Conservation (phyloP, 2,329 filamentous ascomycete genomes). For the Diaporthe ilicicola region DNA sequence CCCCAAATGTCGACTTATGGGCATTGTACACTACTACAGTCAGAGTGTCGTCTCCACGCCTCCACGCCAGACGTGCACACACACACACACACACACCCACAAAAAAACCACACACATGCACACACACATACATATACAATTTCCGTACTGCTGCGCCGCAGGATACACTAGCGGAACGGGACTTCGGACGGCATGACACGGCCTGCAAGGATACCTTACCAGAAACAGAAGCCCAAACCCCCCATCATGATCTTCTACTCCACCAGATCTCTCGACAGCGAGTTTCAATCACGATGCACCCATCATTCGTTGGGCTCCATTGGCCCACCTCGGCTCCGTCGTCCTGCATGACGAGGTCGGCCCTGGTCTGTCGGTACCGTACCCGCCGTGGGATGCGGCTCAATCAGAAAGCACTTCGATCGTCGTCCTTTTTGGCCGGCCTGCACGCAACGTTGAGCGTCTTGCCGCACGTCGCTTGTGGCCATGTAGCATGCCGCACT, state of each 20-base stretch:
- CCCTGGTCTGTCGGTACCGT: not conserved
- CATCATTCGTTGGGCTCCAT: not conserved
- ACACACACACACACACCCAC: no score
- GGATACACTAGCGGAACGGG: slow-evolving; percentile 6
- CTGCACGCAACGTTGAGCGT: not conserved
- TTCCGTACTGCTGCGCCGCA: slow-evolving; percentile 8
- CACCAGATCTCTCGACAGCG: slow-evolving; percentile 19
- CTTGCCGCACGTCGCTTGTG: not conserved
- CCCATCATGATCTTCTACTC: slow-evolving; percentile 13
- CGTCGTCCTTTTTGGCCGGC: not conserved
- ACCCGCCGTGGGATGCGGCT: not conserved
- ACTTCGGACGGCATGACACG: slow-evolving; percentile 6
- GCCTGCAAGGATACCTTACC: not conserved
- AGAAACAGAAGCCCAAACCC: not conserved
- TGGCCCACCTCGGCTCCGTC: slow-evolving; percentile 15
- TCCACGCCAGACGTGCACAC: not conserved
- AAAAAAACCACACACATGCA: no score
- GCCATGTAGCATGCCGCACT: no score
- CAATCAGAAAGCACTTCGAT: not conserved
- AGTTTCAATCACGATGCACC: slow-evolving; percentile 11
- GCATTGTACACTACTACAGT: slow-evolving; percentile 33
- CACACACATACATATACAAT: not conserved
- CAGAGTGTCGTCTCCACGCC: not conserved
- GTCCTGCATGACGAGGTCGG: not conserved
- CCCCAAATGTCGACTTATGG: slow-evolving; percentile 29